phyloP scores from a whole-genome alignment of 225 moss, liverwort and hornwort species.

The Climacium dendroides region DNA sequence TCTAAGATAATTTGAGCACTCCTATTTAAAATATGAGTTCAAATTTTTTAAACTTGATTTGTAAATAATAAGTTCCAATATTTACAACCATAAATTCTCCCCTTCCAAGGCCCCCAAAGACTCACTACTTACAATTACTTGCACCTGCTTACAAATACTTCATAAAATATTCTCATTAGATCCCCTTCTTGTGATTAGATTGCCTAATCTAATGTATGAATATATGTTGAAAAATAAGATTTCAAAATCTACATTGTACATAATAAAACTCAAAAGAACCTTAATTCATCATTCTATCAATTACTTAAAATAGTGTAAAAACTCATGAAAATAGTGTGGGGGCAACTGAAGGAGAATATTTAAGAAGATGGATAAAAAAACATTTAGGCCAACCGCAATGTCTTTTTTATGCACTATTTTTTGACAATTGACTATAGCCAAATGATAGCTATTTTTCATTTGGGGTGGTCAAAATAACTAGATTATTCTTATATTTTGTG shows the following conservation, averaged over 20 bases:
- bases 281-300: background rate
- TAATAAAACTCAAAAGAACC: background rate
- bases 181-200: too few relatives aligned
- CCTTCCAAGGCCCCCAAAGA: background rate
- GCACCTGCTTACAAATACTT: background rate
- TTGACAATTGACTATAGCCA: too few relatives aligned
- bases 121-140: background rate
- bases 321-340: background rate
- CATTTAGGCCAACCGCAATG: too few relatives aligned
- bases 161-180: background rate
- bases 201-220: background rate
- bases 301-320: background rate
- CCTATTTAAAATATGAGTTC: background rate
- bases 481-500: too few relatives aligned
- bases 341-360: too few relatives aligned
- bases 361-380: too few relatives aligned
- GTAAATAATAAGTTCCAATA: background rate
- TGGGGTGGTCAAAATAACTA: too few relatives aligned
- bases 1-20: accelerated
- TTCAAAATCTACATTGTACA: background rate
- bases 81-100: accelerated
- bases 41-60: background rate
- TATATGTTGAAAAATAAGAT: background rate
- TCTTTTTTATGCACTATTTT: too few relatives aligned
- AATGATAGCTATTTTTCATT: too few relatives aligned